Conservation (phyloP, 192 early-diverging fungal genomes). For the Chytriomyces sp. region DNA sequence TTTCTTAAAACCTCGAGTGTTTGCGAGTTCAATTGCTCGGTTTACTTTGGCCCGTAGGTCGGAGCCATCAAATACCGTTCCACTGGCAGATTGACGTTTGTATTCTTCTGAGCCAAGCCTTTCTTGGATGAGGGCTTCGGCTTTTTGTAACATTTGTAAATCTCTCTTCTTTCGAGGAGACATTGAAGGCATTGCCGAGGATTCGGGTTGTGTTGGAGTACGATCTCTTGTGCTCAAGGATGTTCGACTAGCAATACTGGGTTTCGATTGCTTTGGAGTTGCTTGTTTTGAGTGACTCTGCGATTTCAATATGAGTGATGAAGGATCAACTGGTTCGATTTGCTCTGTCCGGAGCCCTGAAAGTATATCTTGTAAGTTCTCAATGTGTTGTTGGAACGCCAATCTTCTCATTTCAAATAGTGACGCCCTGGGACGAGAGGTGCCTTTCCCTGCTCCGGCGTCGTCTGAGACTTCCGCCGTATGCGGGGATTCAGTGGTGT, state of each 20-base stretch:
- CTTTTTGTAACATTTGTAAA: conserved; percentile 22
- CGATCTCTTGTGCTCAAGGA: too few species aligned
- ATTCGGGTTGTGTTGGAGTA: conserved; percentile 3
- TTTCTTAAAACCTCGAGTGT: conserved; percentile 20
- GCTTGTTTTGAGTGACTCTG: background rate
- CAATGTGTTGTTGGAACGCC: conserved; percentile 49
- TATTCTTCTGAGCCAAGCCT: conserved; percentile 11
- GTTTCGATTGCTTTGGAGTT: background rate
- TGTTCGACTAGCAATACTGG: too few species aligned
- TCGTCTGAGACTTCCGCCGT: conserved; percentile 47
- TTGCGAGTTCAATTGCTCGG: conserved; percentile 25
- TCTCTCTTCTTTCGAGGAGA: conserved; percentile 23
- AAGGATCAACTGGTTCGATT: conserved; percentile 37
- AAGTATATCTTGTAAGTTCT: conserved; percentile 56
- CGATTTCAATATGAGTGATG: background rate
- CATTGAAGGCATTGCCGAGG: background rate
- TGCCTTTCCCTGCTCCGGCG: background rate
- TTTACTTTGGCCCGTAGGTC: conserved; percentile 36
- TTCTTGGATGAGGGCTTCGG: conserved; percentile 12
- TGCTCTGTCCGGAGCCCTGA: conserved; percentile 56
- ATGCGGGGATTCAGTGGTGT: conserved; percentile 6
- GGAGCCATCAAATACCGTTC: conserved; percentile 49
- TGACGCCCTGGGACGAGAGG: conserved; percentile 3
- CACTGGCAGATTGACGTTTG: conserved; percentile 14
- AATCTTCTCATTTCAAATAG: conserved; percentile 40